Base-by-base conservation (phyloP, 805 yeast genomes). In the Metschnikowia peoriensis region DNA sequence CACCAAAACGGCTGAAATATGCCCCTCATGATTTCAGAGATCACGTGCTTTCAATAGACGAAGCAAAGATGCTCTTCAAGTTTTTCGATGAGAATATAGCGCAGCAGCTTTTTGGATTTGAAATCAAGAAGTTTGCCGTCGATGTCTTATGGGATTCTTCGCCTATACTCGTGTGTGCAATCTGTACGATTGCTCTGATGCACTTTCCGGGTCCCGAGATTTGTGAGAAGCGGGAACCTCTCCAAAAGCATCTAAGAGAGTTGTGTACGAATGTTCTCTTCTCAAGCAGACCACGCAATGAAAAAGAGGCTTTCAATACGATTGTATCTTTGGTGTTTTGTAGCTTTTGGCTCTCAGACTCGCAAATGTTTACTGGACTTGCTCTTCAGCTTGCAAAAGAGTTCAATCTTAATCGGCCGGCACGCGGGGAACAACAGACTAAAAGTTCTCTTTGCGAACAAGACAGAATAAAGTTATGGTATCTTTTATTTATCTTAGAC, bases 41-140 rank as follows among this genome's bases (percentile, higher is more conserved):
- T 48, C 70, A 69, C 1, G 63, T 69, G n/a, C 52, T 80, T 1
- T 53, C 73, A 2, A 60, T 68, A 37, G 65, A 61, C 0, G 73
- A 79, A 50, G 84, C 84, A 0, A 62, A 65, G n/a, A 79, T 74
- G 34, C 67, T 84, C 14, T 81, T 84, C 55, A 58, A 64, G 12
- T 80, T 72, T 51, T 85, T 85, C 60, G 78, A 81, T 55, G 64
- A 72, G 1, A 76, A 83, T 50, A 81, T 85, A 34, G 72, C 86
- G 1, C 84, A 84, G 10, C 88, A 84, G 59, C 67, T 85, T 43
- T 84, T 84, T 71, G 91, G 90, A 0, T 85, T 85, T 63, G 82
- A 78, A 42, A 70, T 84, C 3, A 72, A 83, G 0, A 69, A 75
- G 44, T 75, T 82, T 48, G 69, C 79, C 1, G 75, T 81, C 4